Base-by-base conservation (phyloP, 257 asterid genomes). In the Pogostemon cablin region DNA sequence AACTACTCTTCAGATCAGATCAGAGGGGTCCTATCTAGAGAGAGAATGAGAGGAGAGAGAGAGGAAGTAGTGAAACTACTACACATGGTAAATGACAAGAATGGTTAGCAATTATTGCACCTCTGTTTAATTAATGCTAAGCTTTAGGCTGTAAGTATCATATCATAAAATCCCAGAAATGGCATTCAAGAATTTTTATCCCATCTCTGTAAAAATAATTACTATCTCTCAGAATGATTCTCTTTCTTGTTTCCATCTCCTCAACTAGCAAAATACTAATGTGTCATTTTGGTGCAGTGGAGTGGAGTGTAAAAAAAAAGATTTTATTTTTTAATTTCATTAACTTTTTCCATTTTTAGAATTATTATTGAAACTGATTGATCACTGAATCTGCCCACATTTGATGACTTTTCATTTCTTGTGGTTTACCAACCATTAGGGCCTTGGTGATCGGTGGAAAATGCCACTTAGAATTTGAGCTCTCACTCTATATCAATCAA, bases 361-460 rank as follows among this genome's bases (percentile, higher is more conserved):
- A 64, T 50, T 62, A 15, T 46, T 46, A 15, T 15, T 62, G 75
- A 71, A 72, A 64, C 44, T 46, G 83, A 78, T 56, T 44, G 71
- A 71, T 79, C 67, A 70, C 72, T 76, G 80, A 67, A 79, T 71
- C 69, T 67, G 77, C 53, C 74, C 76, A 79, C 77, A 56, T 69
- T 66, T 72, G 44, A 65, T 62, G 80, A 75, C 75, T 77, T 81
- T 70, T 77, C 15, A 72, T 63, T 53, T 42, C 41, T 54, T 62
- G 67, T 0, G 15, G 0, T 0, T 15, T 15, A 15, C 15, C 15
- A 0, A 15, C 15, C 15, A 0, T 15, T 15, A 15, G 0, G 15
- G 15, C 15, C 15, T 0, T 15, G 15, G 0, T 0, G 15, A 15
- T 15, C 0, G 15, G 15, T 15, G 15, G 15, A n/a, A n/a, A n/a